A percentile compares a stretch with the other conserved stretches of the same genome.
Evolutionary conservation across 164 flowering plant genomes (phyloP).

Genomic region (Kingdonia uniflora): DNA sequence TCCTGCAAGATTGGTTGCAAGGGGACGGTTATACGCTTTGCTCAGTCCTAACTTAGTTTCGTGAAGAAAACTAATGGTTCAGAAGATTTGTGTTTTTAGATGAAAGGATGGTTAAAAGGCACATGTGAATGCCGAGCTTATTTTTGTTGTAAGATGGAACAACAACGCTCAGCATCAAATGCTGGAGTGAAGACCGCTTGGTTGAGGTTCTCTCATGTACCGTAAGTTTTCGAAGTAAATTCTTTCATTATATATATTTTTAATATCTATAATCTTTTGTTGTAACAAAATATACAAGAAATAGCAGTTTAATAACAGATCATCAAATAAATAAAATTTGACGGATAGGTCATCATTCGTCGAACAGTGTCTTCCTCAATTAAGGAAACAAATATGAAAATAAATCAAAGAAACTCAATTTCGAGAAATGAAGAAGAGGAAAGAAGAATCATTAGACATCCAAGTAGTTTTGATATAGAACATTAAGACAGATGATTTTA

Average conservation of each 20-base stretch:
- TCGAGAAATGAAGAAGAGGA: too few relatives aligned
- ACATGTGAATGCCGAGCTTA: too few relatives aligned
- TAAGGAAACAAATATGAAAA: not conserved
- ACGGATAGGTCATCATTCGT: not conserved
- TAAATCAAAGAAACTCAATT: too few relatives aligned
- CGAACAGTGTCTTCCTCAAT: not conserved
- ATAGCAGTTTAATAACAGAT: too few relatives aligned
- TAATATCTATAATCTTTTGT: too few relatives aligned
- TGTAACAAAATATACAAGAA: too few relatives aligned
- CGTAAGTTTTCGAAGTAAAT: slow-evolving; percentile 1
- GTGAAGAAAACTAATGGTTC: not conserved
- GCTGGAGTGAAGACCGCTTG: slow-evolving; percentile 1
- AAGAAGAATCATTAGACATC: not conserved
- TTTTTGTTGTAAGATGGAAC: not conserved
- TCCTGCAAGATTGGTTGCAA: too few relatives aligned
- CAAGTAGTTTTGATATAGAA: not conserved
- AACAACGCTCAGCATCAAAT: not conserved
- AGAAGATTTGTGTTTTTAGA: not conserved
- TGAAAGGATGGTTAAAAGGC: too few relatives aligned
- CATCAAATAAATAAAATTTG: too few relatives aligned
- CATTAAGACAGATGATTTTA: slow-evolving; percentile 5
- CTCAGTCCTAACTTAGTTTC: too few relatives aligned
- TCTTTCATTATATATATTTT: too few relatives aligned
- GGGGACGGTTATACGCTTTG: too few relatives aligned
- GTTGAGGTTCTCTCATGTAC: not conserved